phyloP scores from a whole-genome alignment of 2,329 filamentous ascomycete genomes.

The Cylindrodendrum hubeiense region DNA sequence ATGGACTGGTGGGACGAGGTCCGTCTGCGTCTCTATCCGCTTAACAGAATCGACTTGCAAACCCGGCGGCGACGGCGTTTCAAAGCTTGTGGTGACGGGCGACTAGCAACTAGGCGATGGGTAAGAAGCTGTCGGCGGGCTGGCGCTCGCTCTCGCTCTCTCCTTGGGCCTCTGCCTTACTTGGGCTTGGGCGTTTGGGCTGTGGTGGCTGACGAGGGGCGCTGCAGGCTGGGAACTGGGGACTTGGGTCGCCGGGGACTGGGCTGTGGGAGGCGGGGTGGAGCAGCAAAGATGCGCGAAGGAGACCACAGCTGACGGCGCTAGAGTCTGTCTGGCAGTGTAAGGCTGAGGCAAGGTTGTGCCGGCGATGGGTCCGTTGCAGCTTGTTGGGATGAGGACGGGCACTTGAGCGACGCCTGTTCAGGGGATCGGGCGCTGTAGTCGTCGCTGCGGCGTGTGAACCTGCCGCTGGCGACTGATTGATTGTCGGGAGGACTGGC shows the following conservation, averaged over 20 bases:
- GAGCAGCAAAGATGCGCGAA: constrained; percentile 6
- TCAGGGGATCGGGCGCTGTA: no score
- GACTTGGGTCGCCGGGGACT: constrained; percentile 12
- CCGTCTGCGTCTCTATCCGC: background rate
- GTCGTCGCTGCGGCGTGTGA: background rate
- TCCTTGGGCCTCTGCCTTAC: constrained; percentile 1
- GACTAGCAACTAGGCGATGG: background rate
- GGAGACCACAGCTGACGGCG: constrained; percentile 37
- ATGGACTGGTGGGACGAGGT: background rate
- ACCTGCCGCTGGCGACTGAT: background rate
- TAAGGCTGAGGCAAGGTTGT: constrained; percentile 42
- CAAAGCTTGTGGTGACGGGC: background rate
- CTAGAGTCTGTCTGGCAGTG: constrained; percentile 38
- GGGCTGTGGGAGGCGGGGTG: constrained; percentile 29
- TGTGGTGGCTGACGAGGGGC: constrained; percentile 39
- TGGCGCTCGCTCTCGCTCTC: background rate
- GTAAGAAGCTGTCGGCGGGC: background rate
- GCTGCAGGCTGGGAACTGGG: constrained; percentile 27
- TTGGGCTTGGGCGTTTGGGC: constrained; percentile 26
- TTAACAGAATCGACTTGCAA: background rate
- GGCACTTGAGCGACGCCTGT: background rate
- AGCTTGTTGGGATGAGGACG: constrained; percentile 18
- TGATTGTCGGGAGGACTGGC: background rate
- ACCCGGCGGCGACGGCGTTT: background rate
- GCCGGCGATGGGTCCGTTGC: background rate